phyloP scores from a whole-genome alignment of 148 eudicot species.

The Chenopodium suecicum region DNA sequence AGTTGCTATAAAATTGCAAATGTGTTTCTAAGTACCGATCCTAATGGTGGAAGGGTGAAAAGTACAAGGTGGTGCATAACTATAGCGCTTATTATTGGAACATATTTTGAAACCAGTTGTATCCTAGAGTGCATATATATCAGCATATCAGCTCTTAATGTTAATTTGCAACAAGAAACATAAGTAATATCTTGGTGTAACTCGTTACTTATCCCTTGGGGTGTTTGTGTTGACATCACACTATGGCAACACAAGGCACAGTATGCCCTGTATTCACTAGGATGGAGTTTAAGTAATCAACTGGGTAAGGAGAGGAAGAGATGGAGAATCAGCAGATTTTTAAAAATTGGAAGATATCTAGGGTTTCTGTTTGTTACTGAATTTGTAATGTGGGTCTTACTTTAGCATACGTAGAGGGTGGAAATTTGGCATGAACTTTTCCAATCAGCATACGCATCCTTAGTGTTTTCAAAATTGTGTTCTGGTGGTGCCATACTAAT shows the following conservation, averaged over 20 bases:
- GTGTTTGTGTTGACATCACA: background rate
- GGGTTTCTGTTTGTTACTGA: background rate
- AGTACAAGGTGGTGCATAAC: too few species aligned
- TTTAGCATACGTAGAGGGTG: background rate
- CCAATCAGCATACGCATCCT: background rate
- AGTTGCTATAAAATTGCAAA: too few species aligned
- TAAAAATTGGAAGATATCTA: background rate
- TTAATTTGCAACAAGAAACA: too few species aligned
- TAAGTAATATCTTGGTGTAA: too few species aligned
- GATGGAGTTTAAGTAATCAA: background rate
- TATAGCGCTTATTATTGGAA: too few species aligned
- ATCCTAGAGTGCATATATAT: too few species aligned
- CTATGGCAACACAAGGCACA: background rate
- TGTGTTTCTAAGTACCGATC: too few species aligned
- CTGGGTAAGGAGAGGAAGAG: background rate
- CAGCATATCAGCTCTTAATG: too few species aligned
- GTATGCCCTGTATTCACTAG: background rate
- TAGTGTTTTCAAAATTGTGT: too few species aligned
- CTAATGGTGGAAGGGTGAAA: too few species aligned
- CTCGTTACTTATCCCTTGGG: background rate
- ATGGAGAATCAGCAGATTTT: background rate
- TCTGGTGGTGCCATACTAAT: too few species aligned
- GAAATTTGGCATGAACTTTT: background rate
- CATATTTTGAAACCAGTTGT: too few species aligned
- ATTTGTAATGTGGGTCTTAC: background rate